Evolutionary conservation across 1,284 basidiomycete species (phyloP), one percentile per base, ranked within the genome.

Genomic region (Schizophyllum amplum): DNA sequence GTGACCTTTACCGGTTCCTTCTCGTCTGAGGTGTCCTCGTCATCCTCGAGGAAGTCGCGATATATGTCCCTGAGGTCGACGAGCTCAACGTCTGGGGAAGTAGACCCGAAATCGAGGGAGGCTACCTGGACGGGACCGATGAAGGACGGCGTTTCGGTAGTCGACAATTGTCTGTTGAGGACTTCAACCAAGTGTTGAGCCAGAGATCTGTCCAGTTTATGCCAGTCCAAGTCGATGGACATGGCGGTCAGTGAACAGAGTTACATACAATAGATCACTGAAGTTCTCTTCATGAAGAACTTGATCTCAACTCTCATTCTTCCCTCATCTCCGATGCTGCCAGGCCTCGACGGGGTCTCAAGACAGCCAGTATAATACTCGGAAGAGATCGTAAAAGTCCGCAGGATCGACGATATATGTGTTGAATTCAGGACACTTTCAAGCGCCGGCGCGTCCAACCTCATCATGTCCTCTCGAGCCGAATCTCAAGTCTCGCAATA

Each of bases 1-100:
- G 80, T 78, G 13, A 76, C 79, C 67, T 83, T 83, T 27, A 79
- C 72, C 5, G 78, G 74, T 9, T 75, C 77, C 48, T 70, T 68
- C 24, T 74, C 73, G 21, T 72, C 67, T 6, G 78, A 72, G 0
- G 81, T 80, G n/a, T 86, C 83, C 1, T 87, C 84, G 63, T 92
- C 88, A 58, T 88, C 87, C 61, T 93, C 88, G 55, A 92, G 77
- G 67, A 98, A 98, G 67, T 96, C 94, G 47, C 86, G 86, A 74
- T 96, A 94, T 57, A 98, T 92, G 74, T 98, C 94, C 52, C 92
- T 81, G 58, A 99, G 75, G 71, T 98, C 94, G 57, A 92, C 85
- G 58, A 99, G 81, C 68, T 96, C 89, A 46, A 97, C 80, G 59
- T 95, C 89, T 1, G 97, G 96, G 4, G 85, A 70, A 23, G 80